These are phyloP conservation scores for Mortierella sp. DNA, from an alignment of 371 early-diverging fungal genomes.

Conservation along the genomic window DNA sequence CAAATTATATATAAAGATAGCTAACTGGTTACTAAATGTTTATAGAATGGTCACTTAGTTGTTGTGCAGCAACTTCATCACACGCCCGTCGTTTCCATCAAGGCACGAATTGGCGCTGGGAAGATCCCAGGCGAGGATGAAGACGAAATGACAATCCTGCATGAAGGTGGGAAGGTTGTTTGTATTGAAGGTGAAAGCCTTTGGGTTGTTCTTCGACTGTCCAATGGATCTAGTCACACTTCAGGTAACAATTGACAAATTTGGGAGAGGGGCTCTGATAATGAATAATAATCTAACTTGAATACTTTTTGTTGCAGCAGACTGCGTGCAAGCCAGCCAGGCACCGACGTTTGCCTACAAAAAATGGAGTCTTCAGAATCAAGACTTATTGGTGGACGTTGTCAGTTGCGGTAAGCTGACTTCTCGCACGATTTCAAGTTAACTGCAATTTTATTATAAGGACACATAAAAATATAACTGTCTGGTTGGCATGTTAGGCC, in stretches of 20 bases:
- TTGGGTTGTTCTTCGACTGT: slow-evolving; percentile 71
- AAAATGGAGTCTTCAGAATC: slow-evolving; percentile 70
- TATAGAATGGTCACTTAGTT: slow-evolving; percentile 59
- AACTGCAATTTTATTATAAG: not conserved
- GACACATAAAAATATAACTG: not conserved
- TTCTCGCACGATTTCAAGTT: not conserved
- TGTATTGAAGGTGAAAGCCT: slow-evolving; percentile 73
- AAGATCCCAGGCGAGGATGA: slow-evolving; percentile 61
- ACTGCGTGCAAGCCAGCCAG: slow-evolving; percentile 60
- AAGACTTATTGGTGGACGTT: slow-evolving; percentile 64
- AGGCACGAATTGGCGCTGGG: slow-evolving; percentile 61
- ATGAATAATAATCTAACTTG: not conserved
- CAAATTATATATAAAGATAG: not conserved
- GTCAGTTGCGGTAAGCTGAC: slow-evolving; percentile 62
- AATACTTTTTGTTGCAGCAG: not conserved
- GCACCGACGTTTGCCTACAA: slow-evolving; percentile 72
- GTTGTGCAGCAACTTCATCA: slow-evolving; percentile 71
- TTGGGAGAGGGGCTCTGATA: not conserved
- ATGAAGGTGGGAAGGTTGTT: slow-evolving; percentile 64
- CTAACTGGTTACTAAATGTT: not conserved
- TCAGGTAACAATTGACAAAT: slow-evolving; percentile 6
- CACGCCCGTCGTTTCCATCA: slow-evolving; percentile 64
- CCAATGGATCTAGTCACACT: slow-evolving; percentile 49
- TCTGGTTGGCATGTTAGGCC: slow-evolving; percentile 26
- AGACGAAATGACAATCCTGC: slow-evolving; percentile 71